Conservation (phyloP, 371 early-diverging fungal genomes). For the Globomyces sp. region DNA sequence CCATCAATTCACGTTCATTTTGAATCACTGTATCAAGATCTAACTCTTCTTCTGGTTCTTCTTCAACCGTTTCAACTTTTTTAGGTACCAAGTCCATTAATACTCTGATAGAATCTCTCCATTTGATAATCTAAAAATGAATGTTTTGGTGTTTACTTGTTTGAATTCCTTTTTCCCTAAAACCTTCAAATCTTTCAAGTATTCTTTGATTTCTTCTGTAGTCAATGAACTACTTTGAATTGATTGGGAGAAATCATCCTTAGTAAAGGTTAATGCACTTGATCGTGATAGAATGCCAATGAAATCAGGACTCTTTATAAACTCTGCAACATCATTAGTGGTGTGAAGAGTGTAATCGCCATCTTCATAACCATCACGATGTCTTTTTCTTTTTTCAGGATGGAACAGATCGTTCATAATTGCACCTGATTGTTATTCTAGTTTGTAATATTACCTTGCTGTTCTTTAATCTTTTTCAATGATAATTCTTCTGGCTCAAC, state of each 20-base stretch:
- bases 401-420: slow-evolving; percentile 70
- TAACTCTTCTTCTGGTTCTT: slow-evolving; percentile 50
- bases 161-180: slow-evolving; percentile 93
- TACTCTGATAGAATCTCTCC: slow-evolving; percentile 76
- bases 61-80: slow-evolving; percentile 39
- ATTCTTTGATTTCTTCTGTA: slow-evolving; percentile 73
- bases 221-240: slow-evolving; percentile 63
- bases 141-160: slow-evolving; percentile 16
- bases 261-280: slow-evolving; percentile 69
- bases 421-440: slow-evolving; percentile 14
- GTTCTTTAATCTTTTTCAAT: slow-evolving; percentile 45
- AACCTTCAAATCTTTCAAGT: slow-evolving; percentile 86
- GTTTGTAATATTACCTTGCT: slow-evolving; percentile 16
- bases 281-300: slow-evolving; percentile 70
- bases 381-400: slow-evolving; percentile 81
- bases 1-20: slow-evolving; percentile 58
- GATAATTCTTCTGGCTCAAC: slow-evolving; percentile 50
- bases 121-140: slow-evolving; percentile 62
- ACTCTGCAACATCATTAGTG: slow-evolving; percentile 68
- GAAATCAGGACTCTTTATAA: slow-evolving; percentile 75
- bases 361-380: slow-evolving; percentile 96
- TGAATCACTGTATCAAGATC: slow-evolving; percentile 52
- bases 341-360: slow-evolving; percentile 86
- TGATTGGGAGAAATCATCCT: slow-evolving; percentile 34
- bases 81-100: slow-evolving; percentile 45